These are phyloP conservation scores for Kwoniella pini DNA, from an alignment of 768 basidiomycete genomes.

Conservation along the genomic window DNA sequence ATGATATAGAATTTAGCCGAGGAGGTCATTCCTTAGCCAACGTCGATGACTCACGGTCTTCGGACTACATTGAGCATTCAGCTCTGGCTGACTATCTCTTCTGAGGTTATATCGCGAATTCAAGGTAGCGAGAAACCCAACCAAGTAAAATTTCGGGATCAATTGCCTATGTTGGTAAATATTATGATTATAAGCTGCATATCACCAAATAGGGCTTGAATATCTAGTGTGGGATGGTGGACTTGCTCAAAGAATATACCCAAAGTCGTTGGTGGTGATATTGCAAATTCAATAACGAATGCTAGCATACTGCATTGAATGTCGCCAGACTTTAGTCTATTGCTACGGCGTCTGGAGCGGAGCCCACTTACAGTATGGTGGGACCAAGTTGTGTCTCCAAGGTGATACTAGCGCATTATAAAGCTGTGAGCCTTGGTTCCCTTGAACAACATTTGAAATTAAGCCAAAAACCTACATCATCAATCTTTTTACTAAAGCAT, in stretches of 20 bases:
- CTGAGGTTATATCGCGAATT: conserved; percentile 20
- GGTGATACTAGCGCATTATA: too few species aligned
- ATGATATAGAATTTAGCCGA: background rate
- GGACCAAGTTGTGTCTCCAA: conserved; percentile 20
- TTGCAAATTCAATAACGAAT: conserved; percentile 25
- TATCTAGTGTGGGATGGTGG: background rate
- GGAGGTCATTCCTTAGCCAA: background rate
- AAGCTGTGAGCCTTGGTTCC: too few species aligned
- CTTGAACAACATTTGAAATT: background rate
- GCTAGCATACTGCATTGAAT: background rate
- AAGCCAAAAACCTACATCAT: conserved; percentile 7
- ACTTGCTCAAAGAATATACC: conserved; percentile 24
- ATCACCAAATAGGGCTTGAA: background rate
- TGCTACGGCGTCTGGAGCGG: background rate
- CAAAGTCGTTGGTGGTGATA: conserved; percentile 14
- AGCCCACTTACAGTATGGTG: conserved; percentile 12
- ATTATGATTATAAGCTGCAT: background rate
- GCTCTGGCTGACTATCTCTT: background rate
- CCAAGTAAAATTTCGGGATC: conserved; percentile 22
- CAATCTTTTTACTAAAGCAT: conserved; percentile 8
- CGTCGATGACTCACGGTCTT: background rate
- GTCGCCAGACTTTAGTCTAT: background rate
- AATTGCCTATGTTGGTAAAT: conserved; percentile 4
- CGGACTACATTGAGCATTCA: background rate
- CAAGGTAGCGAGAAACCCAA: conserved; percentile 16